Base-by-base conservation (phyloP, 495 filamentous ascomycete genomes). In the Penicillium egyptiacum region DNA sequence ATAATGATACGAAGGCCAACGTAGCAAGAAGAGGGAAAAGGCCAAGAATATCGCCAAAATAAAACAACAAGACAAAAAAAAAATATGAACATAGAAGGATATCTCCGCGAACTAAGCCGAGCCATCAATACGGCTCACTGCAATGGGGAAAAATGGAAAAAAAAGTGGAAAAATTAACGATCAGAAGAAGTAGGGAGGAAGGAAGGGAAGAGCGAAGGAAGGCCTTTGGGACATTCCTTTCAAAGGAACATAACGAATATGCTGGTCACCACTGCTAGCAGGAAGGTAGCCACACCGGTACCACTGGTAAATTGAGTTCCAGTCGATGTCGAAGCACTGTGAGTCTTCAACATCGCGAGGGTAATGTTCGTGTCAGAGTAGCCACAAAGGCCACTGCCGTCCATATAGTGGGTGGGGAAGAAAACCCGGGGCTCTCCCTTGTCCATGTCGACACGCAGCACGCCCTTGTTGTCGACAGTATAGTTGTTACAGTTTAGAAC, bases 351-450 rank as follows among this genome's bases (percentile, higher is more conserved):
- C 12, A 56, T 51, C 0, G 45, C 49, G 19, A 56, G 61, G 14
- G 56, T 53, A 10, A 65, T n/a, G 33, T 69, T 67, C 1, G 35
- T 23, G 1, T 20, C 19, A 8, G 60, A 40, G 54, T 67, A 67
- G 22, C 74, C 72, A 54, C 74, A 77, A 7, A 77, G 58, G 28
- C 72, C 71, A 67, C 71, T 74, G 16, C 69, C 71, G 3, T 51
- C 41, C 66, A 78, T 65, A 25, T 64, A 45, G 3, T 64, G 14
- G 2, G 53, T 56, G 3, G 71, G 69, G 44, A 60, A 78, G 19
- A 80, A 72, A 5, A 87, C 77, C 37, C 73, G 71, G 5, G 84
- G 82, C 58, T 81, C 54, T 0, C 84, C 82, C 5, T 69, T 61
- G 16, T 69, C 64, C 68, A 86, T 80, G 17, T 61, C 58, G 0